Evolutionary conservation across 257 asterid species (phyloP).

Genomic region (Jacaranda mimosifolia): DNA sequence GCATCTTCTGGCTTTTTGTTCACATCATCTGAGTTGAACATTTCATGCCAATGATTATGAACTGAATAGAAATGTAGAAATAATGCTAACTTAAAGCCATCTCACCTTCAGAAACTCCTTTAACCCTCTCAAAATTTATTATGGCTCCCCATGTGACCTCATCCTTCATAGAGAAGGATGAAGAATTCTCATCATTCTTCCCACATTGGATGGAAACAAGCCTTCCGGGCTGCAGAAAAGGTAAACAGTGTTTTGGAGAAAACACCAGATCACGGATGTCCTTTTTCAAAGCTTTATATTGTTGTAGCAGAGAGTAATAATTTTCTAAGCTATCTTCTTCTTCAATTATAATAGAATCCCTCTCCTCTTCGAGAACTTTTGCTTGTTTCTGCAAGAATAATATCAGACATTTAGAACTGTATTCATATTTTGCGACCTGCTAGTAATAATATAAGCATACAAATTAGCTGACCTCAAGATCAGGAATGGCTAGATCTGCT

Average conservation of each 20-base stretch:
- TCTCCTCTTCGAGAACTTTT: slow-evolving; percentile 76
- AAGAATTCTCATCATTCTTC: slow-evolving; percentile 55
- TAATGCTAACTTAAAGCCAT: slow-evolving; percentile 25
- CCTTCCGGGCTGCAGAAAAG: slow-evolving; percentile 96
- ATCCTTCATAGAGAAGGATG: slow-evolving; percentile 73
- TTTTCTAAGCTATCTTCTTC: slow-evolving; percentile 90
- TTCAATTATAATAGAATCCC: slow-evolving; percentile 85
- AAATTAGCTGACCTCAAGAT: slow-evolving; percentile 75
- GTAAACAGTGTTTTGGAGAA: slow-evolving; percentile 87
- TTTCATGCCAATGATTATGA: slow-evolving; percentile 23
- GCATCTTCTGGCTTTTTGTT: slow-evolving; percentile 87
- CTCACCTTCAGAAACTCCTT: slow-evolving; percentile 84
- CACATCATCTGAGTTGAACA: slow-evolving; percentile 66
- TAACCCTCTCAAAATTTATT: slow-evolving; percentile 83
- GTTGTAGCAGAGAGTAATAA: slow-evolving; percentile 86
- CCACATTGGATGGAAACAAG: slow-evolving; percentile 76
- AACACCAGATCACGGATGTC: slow-evolving; percentile 68
- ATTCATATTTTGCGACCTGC: slow-evolving; percentile 20
- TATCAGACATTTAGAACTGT: slow-evolving; percentile 26
- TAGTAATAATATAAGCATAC: slow-evolving; percentile 5
- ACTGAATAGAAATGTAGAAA: slow-evolving; percentile 24
- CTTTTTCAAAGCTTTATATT: slow-evolving; percentile 73
- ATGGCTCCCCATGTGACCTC: slow-evolving; percentile 91
- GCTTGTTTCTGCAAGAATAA: slow-evolving; percentile 77
- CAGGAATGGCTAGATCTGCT: slow-evolving; percentile 94